Base-by-base conservation (phyloP, 805 yeast species). In the Zygoascus ofunaensis region DNA sequence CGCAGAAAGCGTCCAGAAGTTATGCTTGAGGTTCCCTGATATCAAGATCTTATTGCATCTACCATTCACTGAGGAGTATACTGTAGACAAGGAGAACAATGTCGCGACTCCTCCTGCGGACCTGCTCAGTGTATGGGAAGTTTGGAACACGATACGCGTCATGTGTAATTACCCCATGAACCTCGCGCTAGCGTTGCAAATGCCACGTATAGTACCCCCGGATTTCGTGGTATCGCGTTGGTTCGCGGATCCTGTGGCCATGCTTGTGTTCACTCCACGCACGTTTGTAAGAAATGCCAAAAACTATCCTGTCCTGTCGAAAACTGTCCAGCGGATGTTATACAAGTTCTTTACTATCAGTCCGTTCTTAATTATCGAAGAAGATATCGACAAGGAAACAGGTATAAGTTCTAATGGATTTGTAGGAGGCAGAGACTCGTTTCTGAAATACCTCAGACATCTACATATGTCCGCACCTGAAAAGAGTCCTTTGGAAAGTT, bases 181-280 rank as follows among this genome's bases (percentile, higher is more conserved):
- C 19, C 61, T 82, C 42, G 78, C 85, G n/a, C 78, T 87, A 43
- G 84, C 86, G 3, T 65, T 83, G 30, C 92, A 81, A 32, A 72
- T 87, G 19, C 89, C 94, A 26, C 78, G 78, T 45, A 68, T 69
- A 32, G 67, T 67, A 41, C 71, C 75, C 1, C 80, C 82, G 1
- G 63, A 63, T 3, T 56, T 58, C 43, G 76, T 79, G 2, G 54
- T 76, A 2, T 68, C 73, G 20, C 63, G 87, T 44, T 82, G 89
- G 89, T 59, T 76, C 44, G 66, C 80, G 21, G 89, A 82, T 58
- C 87, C 87, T 0, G 72, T 82, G 1, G 67, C 74, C 4, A 72
- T 76, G 56, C 63, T 80, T 17, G 57, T 80, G 36, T 55, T 81
- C 3, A 74, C 84, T 0, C 70, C 76, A 2, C 66, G 77, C 2